phyloP scores from a whole-genome alignment of 345 rosid genomes.

The Salix brachista region DNA sequence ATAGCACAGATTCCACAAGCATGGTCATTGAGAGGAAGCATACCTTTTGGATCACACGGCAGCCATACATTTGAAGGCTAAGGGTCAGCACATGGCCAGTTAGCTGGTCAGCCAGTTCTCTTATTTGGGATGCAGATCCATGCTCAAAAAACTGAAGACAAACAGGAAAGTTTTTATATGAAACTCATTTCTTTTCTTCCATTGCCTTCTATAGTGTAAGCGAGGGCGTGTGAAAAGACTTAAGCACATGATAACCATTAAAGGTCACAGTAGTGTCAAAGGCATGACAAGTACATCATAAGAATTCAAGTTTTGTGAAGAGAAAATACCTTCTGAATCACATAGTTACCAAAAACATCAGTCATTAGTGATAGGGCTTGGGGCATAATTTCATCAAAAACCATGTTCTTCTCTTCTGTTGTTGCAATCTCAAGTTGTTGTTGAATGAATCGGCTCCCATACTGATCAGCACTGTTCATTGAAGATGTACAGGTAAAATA shows the following conservation, averaged over 20 bases:
- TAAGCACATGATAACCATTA: constrained; percentile 9
- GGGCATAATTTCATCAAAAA: constrained; percentile 85
- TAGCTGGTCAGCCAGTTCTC: constrained; percentile 81
- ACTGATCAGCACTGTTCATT: constrained; percentile 74
- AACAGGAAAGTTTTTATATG: background rate
- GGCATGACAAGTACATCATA: background rate
- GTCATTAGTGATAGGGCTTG: constrained; percentile 80
- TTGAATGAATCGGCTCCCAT: constrained; percentile 94
- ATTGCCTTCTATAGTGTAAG: background rate
- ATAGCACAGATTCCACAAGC: background rate
- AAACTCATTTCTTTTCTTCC: background rate
- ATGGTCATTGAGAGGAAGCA: background rate
- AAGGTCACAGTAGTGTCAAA: background rate
- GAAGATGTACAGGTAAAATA: constrained; percentile 1
- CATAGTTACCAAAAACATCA: constrained; percentile 95
- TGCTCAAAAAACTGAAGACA: constrained; percentile 86
- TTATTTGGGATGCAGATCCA: constrained; percentile 74
- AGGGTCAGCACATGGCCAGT: constrained; percentile 75
- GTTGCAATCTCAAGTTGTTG: constrained; percentile 95
- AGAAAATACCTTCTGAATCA: constrained; percentile 76
- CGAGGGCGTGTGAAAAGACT: background rate
- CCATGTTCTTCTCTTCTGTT: constrained; percentile 79
- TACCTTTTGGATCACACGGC: constrained; percentile 98
- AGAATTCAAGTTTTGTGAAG: background rate
- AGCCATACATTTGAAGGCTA: constrained; percentile 97